These are phyloP conservation scores for Colletotrichum sp. DNA, from an alignment of 2,329 filamentous ascomycete genomes.

Conservation along the genomic window DNA sequence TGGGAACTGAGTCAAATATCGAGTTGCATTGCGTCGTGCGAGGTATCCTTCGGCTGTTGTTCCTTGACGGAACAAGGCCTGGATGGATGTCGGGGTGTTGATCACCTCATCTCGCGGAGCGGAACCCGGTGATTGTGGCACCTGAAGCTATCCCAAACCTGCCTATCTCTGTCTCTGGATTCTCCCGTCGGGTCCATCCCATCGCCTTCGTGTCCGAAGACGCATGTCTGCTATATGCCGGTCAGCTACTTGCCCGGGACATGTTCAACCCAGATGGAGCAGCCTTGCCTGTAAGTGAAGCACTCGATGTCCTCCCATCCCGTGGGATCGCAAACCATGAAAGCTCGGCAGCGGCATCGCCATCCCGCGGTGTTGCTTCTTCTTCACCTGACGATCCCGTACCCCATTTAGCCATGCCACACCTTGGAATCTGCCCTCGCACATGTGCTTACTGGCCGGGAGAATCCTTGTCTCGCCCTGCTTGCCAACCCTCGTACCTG, in stretches of 20 bases:
- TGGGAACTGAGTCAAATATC: neutral
- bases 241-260: neutral
- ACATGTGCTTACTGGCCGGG: neutral
- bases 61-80: neutral
- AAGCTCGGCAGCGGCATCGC: neutral
- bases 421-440: neutral
- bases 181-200: neutral
- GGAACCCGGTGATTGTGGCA: neutral
- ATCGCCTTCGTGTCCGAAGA: neutral
- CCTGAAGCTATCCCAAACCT: neutral
- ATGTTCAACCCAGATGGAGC: neutral
- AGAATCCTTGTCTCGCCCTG: neutral
- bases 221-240: neutral
- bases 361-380: neutral
- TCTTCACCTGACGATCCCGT: neutral
- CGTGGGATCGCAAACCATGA: conserved; percentile 1
- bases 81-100: neutral
- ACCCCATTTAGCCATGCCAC: neutral
- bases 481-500: neutral
- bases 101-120: neutral
- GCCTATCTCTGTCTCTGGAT: neutral
- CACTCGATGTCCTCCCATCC: neutral
- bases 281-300: neutral
- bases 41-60: neutral
- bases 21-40: neutral